Evolutionary conservation across 257 asterid species (phyloP), one percentile per base, ranked within the genome.

Genomic region (Ajuga chamaepitys): DNA sequence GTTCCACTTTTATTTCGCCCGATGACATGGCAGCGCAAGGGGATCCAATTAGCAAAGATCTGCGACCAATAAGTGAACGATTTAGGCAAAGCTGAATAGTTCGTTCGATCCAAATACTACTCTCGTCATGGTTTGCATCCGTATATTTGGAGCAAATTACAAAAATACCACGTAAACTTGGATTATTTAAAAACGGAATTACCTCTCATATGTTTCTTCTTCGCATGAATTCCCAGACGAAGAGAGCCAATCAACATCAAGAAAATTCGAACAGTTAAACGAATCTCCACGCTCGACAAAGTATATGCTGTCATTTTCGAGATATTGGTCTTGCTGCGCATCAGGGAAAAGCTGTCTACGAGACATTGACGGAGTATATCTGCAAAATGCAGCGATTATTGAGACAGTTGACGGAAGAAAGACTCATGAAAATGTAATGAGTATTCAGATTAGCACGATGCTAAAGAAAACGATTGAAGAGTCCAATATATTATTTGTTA

Each of bases 211-310:
- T n/a, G 81, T 69, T 22, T 92, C 95, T 35, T 90, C 99, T 71
- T 94, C 99, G 44, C 93, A 85, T 4, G 98, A 94, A 74, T 90
- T 88, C 20, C 92, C 95, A 17, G 95, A 85, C n/a, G 96, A 86
- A 68, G 99, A 89, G 58, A 94, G 81, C 88, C 90, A 82, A 56
- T 88, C 97, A 14, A 82, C 70, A 64, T 86, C 85, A 26, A 90
- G 76, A 79, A 90, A 90, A 79, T 90, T 94, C 34, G 97, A 87
- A 52, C 82, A 88, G 70, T 78, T 79, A 3, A 76, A 73, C 32
- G 88, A 76, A 62, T 81, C 86, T 38, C 85, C 80, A 18, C 67
- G 82, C 24, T 75, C 88, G 47, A 64, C 75, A 41, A 67, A 78
- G 57, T 66, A 69, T 20, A 58, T 67, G 75, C 72, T 63, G 34